These are phyloP conservation scores for Beta corolliflora DNA, from an alignment of 179 eudicot species.

Conservation along the genomic window DNA sequence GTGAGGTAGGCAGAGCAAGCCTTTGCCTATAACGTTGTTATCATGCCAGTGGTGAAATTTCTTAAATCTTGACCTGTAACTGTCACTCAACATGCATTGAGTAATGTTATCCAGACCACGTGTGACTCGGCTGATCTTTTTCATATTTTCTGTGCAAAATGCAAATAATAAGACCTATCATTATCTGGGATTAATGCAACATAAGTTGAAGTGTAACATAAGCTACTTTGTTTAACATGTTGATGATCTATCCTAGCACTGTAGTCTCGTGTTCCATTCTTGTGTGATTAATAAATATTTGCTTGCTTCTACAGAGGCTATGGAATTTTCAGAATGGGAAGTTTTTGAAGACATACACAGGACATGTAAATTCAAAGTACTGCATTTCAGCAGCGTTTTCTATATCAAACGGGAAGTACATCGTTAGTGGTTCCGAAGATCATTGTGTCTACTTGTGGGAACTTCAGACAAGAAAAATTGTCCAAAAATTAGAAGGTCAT, in stretches of 20 bases:
- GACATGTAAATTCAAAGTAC: slow-evolving; percentile 79
- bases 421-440: slow-evolving; percentile 95
- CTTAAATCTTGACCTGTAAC: not conserved
- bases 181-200: not conserved
- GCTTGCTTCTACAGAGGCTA: slow-evolving; percentile 62
- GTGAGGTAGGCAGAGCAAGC: not conserved
- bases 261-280: not conserved
- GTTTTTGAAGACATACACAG: slow-evolving; percentile 86
- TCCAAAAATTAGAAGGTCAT: slow-evolving; percentile 94
- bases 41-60: not conserved
- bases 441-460: slow-evolving; percentile 88
- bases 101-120: not conserved
- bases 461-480: slow-evolving; percentile 79
- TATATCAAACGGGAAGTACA: slow-evolving; percentile 81
- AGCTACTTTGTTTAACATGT: too few relatives aligned
- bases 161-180: not conserved
- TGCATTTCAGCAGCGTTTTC: slow-evolving; percentile 88
- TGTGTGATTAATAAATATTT: not conserved
- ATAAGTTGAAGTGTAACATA: not conserved
- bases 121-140: not conserved
- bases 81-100: not conserved
- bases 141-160: not conserved
- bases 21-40: not conserved
- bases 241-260: not conserved
- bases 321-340: slow-evolving; percentile 93